Base-by-base conservation (phyloP, 1,139 yeast species). In the Meyerozyma sp. region DNA sequence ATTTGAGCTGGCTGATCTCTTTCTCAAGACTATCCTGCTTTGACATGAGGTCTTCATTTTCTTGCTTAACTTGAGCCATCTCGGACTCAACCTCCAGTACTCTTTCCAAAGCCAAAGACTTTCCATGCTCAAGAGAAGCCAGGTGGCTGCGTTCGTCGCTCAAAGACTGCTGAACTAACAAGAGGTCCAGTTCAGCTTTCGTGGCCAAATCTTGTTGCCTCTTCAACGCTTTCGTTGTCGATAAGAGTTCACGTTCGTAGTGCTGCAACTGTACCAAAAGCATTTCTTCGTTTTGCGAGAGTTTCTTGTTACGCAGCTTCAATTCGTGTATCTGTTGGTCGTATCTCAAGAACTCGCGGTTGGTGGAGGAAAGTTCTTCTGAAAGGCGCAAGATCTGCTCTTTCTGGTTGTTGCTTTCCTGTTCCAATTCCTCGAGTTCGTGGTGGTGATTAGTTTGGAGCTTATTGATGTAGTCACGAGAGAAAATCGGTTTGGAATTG, bases 401-500 rank as follows among this genome's bases (percentile, higher is more conserved):
- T 42, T 48, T 43, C 34, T 43, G 41, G 36, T 9, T 29, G 27
- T 40, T 14, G 28, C 44, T 35, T 6, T 39, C 39, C 14, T 45
- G 44, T 36, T 48, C 47, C 21, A 54, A 42, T 8, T 43, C 42
- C 7, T 42, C 28, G 14, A 50, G 44, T 37, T 45, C 52, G 18
- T 50, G 44, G 7, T 54, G 49, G 42, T 65, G 62, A 8, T 59
- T 59, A 8, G 49, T 44, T 45, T 65, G 68, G 42, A 69, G 55
- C 40, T 59, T 57, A 36, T 58, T 54, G n/a, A 69, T 53, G 41
- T 67, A 66, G 20, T 59, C 57, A 20, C 61, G 49, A 1, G 74
- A 63, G 42, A 66, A 69, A 2, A 65, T 59, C 1, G 73, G 73
- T 41, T 65, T 67, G 4, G 72, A 66, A 44, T 65, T 65, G 13